Base-by-base conservation (phyloP, 495 filamentous ascomycete genomes). In the Penicillium bovifimosum region DNA sequence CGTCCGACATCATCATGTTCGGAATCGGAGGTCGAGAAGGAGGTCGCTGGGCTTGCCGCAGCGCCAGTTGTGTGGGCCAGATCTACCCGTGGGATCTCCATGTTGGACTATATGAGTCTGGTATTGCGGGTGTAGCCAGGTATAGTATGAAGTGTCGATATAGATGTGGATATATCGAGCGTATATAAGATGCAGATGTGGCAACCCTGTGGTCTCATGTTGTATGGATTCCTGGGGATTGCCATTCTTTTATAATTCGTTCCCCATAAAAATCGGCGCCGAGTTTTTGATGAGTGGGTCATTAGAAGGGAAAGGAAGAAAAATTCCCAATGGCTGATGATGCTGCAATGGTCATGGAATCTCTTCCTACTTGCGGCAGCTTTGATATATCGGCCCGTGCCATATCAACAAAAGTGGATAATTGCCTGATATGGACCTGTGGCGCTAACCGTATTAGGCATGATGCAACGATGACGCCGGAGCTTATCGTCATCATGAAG, bases 391-490 rank as follows among this genome's bases (percentile, higher is more conserved):
- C 58, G 61, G 50, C n/a, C 49, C 47, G 50, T 47, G 40, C 43
- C 36, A 9, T 9, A 16, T 28, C 20, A 24, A 24, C 2, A 24
- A 43, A 36, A 16, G 34, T 16, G 34, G 45, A 16, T 28, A 27
- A 29, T 67, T 70, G 9, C 67, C 65, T 32, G 32, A 59, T 63
- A 18, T 36, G 59, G 57, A 57, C 8, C 2, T 1, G 16, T 14
- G 14, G 16, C 41, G 48, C 64, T 72, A 66, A 24, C 64, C 53
- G 0, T 5, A 49, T 51, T 0, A 6, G 59, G 67, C 0, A 70
- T 68, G 56, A 69, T 72, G 56, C 58, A 42, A 54, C 69, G 69
- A 67, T 16, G 17, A 36, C 35, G 31, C 32, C 34, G 39, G 6
- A 39, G 26, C 17, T 34, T 45, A 35, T 42, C 11, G n/a, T 24